phyloP scores from a whole-genome alignment of 2,329 filamentous ascomycete genomes.

The Botryotinia globosa region DNA sequence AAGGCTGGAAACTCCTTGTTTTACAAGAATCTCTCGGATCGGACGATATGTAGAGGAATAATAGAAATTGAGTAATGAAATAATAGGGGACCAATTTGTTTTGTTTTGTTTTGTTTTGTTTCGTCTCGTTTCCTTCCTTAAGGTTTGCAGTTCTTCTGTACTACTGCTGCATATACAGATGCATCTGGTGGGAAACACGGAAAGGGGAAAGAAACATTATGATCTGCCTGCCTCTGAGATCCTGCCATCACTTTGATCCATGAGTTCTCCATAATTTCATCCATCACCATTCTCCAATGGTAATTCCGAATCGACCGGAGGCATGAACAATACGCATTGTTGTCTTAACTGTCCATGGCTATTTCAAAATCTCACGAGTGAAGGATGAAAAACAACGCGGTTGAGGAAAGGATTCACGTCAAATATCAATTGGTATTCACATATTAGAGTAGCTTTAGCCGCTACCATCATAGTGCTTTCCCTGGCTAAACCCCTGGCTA shows the following conservation, averaged over 20 bases:
- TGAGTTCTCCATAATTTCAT: constrained; percentile 7
- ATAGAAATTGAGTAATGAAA: background rate
- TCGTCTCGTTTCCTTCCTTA: background rate
- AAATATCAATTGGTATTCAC: background rate
- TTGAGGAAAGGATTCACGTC: constrained; percentile 12
- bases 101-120: constrained; percentile 4
- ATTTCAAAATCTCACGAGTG: background rate
- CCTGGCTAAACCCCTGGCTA: background rate
- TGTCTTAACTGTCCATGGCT: background rate
- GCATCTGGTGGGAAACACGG: background rate
- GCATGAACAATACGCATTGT: background rate
- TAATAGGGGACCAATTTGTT: background rate
- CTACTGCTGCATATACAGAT: constrained; percentile 7
- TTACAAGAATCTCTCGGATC: constrained; percentile 2
- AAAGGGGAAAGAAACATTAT: background rate
- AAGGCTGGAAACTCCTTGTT: constrained; percentile 3
- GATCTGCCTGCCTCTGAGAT: background rate
- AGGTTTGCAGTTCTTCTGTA: background rate
- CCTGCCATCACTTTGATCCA: background rate
- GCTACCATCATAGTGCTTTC: background rate
- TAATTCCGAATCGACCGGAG: background rate
- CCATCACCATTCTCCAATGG: background rate
- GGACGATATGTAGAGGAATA: background rate
- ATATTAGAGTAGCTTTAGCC: background rate
- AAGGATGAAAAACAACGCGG: background rate